Evolutionary conservation across 306 rosid genomes (phyloP).

Genomic region (Lupinus albus): DNA sequence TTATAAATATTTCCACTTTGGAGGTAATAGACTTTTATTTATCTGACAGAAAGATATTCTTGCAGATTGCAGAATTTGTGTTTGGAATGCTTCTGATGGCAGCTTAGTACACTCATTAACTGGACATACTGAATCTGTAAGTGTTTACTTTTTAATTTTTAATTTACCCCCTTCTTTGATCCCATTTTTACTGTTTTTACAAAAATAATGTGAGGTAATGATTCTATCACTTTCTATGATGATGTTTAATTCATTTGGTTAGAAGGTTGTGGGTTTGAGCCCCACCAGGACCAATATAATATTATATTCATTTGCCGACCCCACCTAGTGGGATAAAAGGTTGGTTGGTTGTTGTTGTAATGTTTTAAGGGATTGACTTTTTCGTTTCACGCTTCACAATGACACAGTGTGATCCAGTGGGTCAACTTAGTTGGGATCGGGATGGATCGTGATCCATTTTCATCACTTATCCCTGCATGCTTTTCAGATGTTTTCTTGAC

Average conservation of each 20-base stretch:
- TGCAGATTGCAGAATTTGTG: conserved; percentile 98
- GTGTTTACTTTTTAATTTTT: conserved; percentile 48
- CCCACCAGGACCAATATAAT: too few species aligned
- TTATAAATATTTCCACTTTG: not conserved
- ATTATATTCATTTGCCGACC: too few species aligned
- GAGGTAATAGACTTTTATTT: conserved; percentile 22
- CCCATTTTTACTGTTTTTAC: conserved; percentile 9
- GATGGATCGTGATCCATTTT: not conserved
- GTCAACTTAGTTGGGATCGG: not conserved
- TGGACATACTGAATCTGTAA: conserved; percentile 91
- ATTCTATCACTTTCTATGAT: conserved; percentile 17
- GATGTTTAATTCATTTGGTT: conserved; percentile 16
- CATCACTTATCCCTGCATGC: conserved; percentile 9
- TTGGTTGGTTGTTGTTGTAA: too few species aligned
- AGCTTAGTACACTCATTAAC: conserved; percentile 97
- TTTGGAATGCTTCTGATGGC: conserved; percentile 99
- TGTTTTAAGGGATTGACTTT: not conserved
- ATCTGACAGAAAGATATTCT: conserved; percentile 36
- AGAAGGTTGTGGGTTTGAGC: too few species aligned
- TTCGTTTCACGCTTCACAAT: not conserved
- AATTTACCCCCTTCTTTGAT: conserved; percentile 22
- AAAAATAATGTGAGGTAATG: conserved; percentile 8
- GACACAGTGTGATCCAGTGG: not conserved
- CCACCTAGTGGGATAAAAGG: too few species aligned
- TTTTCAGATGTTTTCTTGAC: conserved; percentile 30